Base-by-base conservation (phyloP, 2,329 filamentous ascomycete species). In the Lachnellula suecica region DNA sequence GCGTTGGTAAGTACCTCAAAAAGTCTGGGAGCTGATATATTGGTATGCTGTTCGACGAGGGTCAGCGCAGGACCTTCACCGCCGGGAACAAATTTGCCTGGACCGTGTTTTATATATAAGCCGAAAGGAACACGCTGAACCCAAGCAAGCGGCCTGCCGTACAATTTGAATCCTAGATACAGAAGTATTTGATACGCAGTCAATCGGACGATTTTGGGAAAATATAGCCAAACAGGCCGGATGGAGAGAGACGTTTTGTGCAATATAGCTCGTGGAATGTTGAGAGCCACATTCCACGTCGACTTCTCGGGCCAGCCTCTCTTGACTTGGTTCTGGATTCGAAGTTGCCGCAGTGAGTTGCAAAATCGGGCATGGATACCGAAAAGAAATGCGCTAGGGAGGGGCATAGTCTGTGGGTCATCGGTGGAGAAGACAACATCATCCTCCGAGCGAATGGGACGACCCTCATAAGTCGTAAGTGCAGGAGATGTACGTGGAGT, bases 71-170 rank as follows among this genome's bases (percentile, higher is more conserved):
- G 38, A 10, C 27, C 38, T 31, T 53, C 51, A 2, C 44, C 38
- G 11, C 22, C 17, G 3, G 45, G 37, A 4, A 53, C n/a, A 22
- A 44, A 29, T 17, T 40, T 53, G 5, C 37, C 27, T 11, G 1
- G 25, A 15, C 51, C 38, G 22, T 49, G 51, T 31, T 49, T 49
- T 38, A 53, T 49, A 9, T 53, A 53, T 13, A 53, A 43, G 8
- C 51, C 40, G 23, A 53, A 53, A 15, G 40, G 51, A 8, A 41
- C 46, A 20, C 38, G 37, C 35, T 49, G 51, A 27, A 34, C 40
- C 44, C 44, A 44, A 19, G 8, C 8, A 24, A 44, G 37, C 7
- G 25, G 13, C 11, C 35, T 53, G 10, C 27, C 25, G 20, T 53
- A 49, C 20, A 53, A 25, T 40, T 19, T 38, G n/a, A 19, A 20